Percentiles rank a stretch among this genome's conserved stretches.
Conservation (phyloP, 306 rosid species). For the cucumber (Cucumis sativus) region Cucumber_9930_V3 NC_026660.2:5563001-5563500, state of each 20-base stretch:
- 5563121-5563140: neutral
- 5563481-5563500: neutral
- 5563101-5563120: neutral
- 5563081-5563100: no score
- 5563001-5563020: neutral
- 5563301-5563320: neutral
- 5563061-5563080: neutral
- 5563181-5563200: neutral
- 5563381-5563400: neutral
- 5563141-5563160: neutral
- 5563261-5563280: neutral
- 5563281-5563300: no score
- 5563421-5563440: neutral
- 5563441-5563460: neutral
- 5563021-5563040: neutral
- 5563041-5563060: neutral
- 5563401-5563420: neutral
- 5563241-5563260: neutral
- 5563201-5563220: neutral
- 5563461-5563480: neutral
- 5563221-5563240: neutral
- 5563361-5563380: neutral
- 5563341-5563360: neutral
- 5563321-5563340: neutral
- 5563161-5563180: neutral